Conservation (phyloP, 345 rosid species). For the Bruguiera parviflora region DNA sequence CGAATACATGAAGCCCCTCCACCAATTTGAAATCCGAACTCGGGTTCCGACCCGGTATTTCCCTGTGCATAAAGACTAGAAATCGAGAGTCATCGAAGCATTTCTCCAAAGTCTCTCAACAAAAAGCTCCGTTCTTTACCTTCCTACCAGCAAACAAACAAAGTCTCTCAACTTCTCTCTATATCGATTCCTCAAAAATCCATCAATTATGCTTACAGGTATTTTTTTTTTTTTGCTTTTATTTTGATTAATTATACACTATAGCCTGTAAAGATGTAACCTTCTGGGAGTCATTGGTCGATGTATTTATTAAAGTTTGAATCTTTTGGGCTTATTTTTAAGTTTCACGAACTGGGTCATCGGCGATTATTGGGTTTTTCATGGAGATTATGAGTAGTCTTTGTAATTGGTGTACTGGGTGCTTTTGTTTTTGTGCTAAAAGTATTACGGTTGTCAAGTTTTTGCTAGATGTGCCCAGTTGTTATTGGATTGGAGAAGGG, state of each 20-base stretch:
- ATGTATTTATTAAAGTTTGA: conserved; percentile 5
- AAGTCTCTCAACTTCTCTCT: neutral
- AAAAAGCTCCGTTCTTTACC: conserved; percentile 27
- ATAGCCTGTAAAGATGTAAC: neutral
- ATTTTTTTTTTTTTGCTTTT: neutral
- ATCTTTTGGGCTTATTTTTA: neutral
- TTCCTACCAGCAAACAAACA: conserved; percentile 46
- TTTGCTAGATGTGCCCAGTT: neutral
- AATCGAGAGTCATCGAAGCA: too few species aligned
- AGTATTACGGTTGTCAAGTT: neutral
- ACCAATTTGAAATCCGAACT: too few species aligned
- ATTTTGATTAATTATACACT: neutral
- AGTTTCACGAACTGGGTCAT: conserved; percentile 20
- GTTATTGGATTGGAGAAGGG: too few species aligned
- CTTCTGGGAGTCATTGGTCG: neutral
- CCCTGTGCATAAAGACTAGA: too few species aligned
- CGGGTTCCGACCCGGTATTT: too few species aligned
- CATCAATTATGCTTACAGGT: conserved; percentile 64
- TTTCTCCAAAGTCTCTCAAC: too few species aligned
- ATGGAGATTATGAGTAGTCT: neutral
- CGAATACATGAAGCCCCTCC: too few species aligned
- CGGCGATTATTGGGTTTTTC: neutral
- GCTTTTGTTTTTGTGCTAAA: neutral
- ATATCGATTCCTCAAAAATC: conserved; percentile 14
- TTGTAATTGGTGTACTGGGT: neutral